Evolutionary conservation across 2,329 filamentous ascomycete genomes (phyloP), one percentile per base, ranked within the genome.

Genomic region (Cercospora zeae-maydis): DNA sequence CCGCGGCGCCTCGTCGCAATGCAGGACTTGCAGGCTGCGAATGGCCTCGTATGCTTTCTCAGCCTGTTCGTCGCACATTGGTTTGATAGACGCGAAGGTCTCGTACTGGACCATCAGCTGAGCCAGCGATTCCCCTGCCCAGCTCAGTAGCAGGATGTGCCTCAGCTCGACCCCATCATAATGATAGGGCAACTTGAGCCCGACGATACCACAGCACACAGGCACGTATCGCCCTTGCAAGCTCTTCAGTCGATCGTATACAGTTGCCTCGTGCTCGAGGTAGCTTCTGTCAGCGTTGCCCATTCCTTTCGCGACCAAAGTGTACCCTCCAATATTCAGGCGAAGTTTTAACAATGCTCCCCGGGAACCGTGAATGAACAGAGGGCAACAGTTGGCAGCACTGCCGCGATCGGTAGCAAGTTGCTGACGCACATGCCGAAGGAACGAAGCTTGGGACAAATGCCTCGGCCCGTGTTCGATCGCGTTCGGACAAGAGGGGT

Each of bases 111-210:
- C 31, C 27, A 31, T 54, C 9, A 54, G 51, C 24, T 36, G 27
- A 16, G 51, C 51, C 27, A 54, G 31, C 11, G 27, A 54, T 21
- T 19, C n/a, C 51, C 51, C 51, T 54, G 51, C 51, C 51, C 27
- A 54, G 51, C 51, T 54, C n/a, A 54, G 51, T 13, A 54, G 51
- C 51, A 54, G 51, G 27, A 54, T 54, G 51, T 54, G 51, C n/a
- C 27, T 54, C 11, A 54, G 51, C 51, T 54, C 31, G 51, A 36
- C 51, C 31, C 24, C n/a, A 54, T 31, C 11, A 54, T 36, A 54
- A 36, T 54, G n/a, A 31, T 54, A 54, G 51, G 51, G 51, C 31
- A 54, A 36, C 10, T 54, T 34, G 27, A 54, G 51, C 24, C n/a
- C 31, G 1, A 54, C 51, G 27, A 11, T 54, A 34, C 51, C 27